Evolutionary conservation across 768 basidiomycete species (phyloP).

Genomic region (Cystobasidium ongulense): DNA sequence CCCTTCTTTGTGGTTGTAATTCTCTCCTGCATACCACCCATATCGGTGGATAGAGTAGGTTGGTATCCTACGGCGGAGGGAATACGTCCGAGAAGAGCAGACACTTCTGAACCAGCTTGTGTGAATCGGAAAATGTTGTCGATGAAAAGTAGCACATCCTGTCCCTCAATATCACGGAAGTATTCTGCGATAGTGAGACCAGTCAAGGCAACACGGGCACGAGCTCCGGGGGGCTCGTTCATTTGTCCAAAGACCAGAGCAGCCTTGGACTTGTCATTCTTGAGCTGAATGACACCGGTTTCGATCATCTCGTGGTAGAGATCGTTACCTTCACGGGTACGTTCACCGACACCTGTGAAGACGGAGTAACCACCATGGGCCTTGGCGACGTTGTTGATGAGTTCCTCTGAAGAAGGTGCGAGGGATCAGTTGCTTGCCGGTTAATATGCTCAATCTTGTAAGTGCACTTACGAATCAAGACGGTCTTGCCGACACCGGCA

Average conservation of each 20-base stretch:
- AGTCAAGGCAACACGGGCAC: conserved; percentile 99
- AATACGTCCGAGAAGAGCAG: conserved; percentile 98
- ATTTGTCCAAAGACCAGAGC: conserved; percentile 99
- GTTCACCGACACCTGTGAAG: conserved; percentile 86
- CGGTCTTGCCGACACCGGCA: conserved; percentile 99
- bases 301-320: conserved; percentile 98
- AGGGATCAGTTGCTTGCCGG: not conserved
- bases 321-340: conserved; percentile 99
- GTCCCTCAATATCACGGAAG: conserved; percentile 99
- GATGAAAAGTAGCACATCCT: conserved; percentile 99
- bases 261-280: conserved; percentile 96
- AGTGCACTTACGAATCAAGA: conserved; percentile 67
- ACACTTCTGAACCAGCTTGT: conserved; percentile 99
- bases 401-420: conserved; percentile 60
- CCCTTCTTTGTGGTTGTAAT: conserved; percentile 98
- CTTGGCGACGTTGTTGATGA: conserved; percentile 99
- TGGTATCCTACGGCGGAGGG: conserved; percentile 99
- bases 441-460: not conserved
- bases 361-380: conserved; percentile 99
- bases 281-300: conserved; percentile 99
- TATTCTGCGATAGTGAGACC: conserved; percentile 99
- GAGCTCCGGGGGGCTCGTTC: conserved; percentile 99
- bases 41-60: conserved; percentile 98
- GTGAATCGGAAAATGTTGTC: conserved; percentile 99
- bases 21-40: conserved; percentile 99